Base-by-base conservation (phyloP, 2,329 filamentous ascomycete species). In the Bisporella sp. region DNA sequence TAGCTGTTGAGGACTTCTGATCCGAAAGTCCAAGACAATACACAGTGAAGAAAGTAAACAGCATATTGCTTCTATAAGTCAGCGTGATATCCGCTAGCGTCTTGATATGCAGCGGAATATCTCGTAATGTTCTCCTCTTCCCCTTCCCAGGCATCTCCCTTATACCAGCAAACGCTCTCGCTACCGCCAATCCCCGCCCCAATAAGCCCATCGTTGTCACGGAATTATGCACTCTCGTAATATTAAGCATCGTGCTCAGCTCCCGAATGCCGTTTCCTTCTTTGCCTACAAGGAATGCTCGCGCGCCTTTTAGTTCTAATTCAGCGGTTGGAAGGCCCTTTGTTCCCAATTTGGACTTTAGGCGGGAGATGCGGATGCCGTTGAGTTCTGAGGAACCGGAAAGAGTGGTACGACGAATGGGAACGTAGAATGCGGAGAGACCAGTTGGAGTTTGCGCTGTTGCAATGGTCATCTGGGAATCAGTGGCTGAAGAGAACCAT, bases 301-400 rank as follows among this genome's bases (percentile, higher is more conserved):
- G 76, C 73, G 80, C 79, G n/a, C 71, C 74, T 12, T 74, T 70
- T 3, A 87, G 72, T 53, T 84, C 82, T 0, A 90, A 73, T 64
- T 90, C 85, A 0, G 85, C 86, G 0, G 86, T 89, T 0, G 86
- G 85, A 0, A 90, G 70, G 0, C 81, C 73, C 44, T 78, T 78
- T 0, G 85, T 89, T 30, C 85, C 86, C 3, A 87, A 73, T 61
- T 89, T 90, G 64, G 79, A 78, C 68, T 90, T 89, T 12, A 90
- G 70, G 0, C 85, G 75, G 51, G 84, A 79, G 55, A 89, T 85
- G 6, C 72, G 72, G 6, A 89, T 72, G 2, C 85, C 85, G 60
- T 89, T 89, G 8, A 84, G 71, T 47, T 78, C 73, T 2, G 66
- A 70, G 5, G 11, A 5, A 2, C 32, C 11, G 41, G 54, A 63